Evolutionary conservation across 2,329 filamentous ascomycete genomes (phyloP).

Genomic region (Colletotrichum filicis): DNA sequence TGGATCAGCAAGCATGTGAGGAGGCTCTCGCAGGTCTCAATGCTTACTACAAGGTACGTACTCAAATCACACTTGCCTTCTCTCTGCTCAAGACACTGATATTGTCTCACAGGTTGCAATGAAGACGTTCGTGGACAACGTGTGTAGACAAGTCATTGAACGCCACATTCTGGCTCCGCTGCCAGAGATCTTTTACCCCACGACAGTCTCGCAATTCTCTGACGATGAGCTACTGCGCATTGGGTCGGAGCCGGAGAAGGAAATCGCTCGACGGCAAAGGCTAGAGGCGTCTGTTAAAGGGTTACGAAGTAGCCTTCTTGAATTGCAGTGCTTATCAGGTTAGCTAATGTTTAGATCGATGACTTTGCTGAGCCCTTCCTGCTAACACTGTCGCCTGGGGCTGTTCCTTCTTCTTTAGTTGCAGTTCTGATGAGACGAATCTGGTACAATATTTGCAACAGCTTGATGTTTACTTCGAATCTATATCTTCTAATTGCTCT

Average conservation of each 20-base stretch:
- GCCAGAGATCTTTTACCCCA: conserved; percentile 14
- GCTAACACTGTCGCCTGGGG: background rate
- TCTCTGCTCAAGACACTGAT: background rate
- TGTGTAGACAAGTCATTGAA: conserved; percentile 39
- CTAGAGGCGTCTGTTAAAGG: background rate
- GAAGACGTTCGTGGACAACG: conserved; percentile 40
- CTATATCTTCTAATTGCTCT: too few relatives aligned
- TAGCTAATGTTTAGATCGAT: background rate
- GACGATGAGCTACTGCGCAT: conserved; percentile 24
- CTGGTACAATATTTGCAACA: background rate
- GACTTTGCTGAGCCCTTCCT: too few relatives aligned
- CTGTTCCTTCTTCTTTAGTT: background rate
- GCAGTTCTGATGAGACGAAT: background rate
- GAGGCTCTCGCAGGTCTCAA: conserved; percentile 35
- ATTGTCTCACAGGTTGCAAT: background rate
- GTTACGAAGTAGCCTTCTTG: conserved; percentile 1
- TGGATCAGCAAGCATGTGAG: conserved; percentile 37
- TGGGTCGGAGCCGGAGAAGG: conserved; percentile 16
- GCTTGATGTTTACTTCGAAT: too few relatives aligned
- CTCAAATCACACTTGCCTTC: background rate
- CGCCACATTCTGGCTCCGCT: conserved; percentile 35
- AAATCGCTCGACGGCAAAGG: conserved; percentile 11
- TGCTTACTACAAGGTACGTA: conserved; percentile 40
- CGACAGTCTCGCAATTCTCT: background rate
- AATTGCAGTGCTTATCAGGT: conserved; percentile 6